Evolutionary conservation across 768 basidiomycete species (phyloP).

Genomic region (Cystoderma amianthinum): DNA sequence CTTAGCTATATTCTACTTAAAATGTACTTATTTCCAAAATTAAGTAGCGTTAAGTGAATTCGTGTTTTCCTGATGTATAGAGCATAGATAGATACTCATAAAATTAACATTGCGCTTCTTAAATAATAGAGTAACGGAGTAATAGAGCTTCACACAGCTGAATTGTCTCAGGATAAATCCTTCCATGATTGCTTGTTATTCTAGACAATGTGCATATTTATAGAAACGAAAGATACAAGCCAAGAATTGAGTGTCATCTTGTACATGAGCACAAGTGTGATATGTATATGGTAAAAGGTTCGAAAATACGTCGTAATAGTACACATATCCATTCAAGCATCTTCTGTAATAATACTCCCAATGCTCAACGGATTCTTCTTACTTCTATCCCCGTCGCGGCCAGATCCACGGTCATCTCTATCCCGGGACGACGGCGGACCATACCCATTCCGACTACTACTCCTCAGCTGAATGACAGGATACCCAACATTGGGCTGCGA

Average conservation of each 20-base stretch:
- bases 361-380: constrained; percentile 70
- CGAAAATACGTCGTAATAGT: neutral
- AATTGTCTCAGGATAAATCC: too few relatives aligned
- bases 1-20: constrained; percentile 18
- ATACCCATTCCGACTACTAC: constrained; percentile 21
- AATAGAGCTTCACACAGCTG: too few relatives aligned
- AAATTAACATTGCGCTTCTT: too few relatives aligned
- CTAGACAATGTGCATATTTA: too few relatives aligned
- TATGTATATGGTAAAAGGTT: neutral
- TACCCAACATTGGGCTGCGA: constrained; percentile 8
- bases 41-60: neutral
- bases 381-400: constrained; percentile 13
- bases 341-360: constrained; percentile 63
- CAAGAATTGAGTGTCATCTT: too few relatives aligned
- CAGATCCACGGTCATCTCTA: constrained; percentile 10
- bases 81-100: too few relatives aligned
- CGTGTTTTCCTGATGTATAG: neutral
- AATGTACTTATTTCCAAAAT: neutral
- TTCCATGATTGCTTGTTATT: too few relatives aligned
- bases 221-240: too few relatives aligned
- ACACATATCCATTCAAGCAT: constrained; percentile 9
- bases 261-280: neutral
- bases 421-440: constrained; percentile 1
- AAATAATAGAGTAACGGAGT: too few relatives aligned
- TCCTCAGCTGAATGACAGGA: constrained; percentile 27